A percentile compares a stretch with the other conserved stretches of the same genome.
Conservation (phyloP, 1,284 basidiomycete species). For the Ceratobasidium sp. region DNA sequence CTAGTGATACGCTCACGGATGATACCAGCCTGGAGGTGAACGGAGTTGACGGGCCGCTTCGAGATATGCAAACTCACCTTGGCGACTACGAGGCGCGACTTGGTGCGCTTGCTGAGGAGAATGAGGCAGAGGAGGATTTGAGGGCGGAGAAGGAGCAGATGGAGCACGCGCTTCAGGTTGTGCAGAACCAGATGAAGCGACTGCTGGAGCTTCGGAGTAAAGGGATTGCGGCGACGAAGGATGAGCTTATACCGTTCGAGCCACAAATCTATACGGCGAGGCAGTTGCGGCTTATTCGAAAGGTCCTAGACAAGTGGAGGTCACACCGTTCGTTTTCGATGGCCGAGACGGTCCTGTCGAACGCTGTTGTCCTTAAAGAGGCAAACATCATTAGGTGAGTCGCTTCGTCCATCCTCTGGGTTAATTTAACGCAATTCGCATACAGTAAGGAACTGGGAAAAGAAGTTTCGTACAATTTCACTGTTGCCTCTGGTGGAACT, state of each 20-base stretch:
- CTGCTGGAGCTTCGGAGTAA: conserved; percentile 83
- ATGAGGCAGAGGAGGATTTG: conserved; percentile 80
- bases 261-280: conserved; percentile 83
- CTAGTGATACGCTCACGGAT: conserved; percentile 82
- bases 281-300: conserved; percentile 82
- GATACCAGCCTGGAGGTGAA: conserved; percentile 85
- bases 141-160: conserved; percentile 91
- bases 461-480: conserved; percentile 91
- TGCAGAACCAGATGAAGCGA: conserved; percentile 86
- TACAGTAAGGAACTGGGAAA: conserved; percentile 85
- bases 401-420: conserved; percentile 26
- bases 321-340: conserved; percentile 87
- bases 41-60: conserved; percentile 74
- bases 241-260: conserved; percentile 73
- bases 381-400: conserved; percentile 91
- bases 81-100: conserved; percentile 75
- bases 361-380: conserved; percentile 91
- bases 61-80: conserved; percentile 77
- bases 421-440: conserved; percentile 42
- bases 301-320: conserved; percentile 87
- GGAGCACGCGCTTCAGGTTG: conserved; percentile 84
- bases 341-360: conserved; percentile 89
- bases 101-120: conserved; percentile 76
- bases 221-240: conserved; percentile 71
- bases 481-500: conserved; percentile 85